phyloP scores from a whole-genome alignment of 441 rosid genomes.

The Mallotus repandus region DNA sequence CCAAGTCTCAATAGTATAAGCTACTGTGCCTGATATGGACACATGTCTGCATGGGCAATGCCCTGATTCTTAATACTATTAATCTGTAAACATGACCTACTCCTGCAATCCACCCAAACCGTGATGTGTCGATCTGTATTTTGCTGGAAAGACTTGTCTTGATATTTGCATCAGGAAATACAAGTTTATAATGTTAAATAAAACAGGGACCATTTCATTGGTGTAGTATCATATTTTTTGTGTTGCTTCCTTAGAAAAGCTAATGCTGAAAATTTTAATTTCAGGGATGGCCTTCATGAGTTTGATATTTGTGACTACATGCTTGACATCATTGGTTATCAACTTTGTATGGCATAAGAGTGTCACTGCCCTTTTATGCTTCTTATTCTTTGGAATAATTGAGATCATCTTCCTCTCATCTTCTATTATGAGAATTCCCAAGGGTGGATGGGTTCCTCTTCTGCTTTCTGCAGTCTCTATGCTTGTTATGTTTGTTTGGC shows the following conservation, averaged over 20 bases:
- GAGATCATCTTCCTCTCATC: constrained; percentile 68
- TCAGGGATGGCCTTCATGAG: constrained; percentile 78
- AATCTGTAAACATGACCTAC: neutral
- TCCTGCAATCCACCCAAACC: neutral
- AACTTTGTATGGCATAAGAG: constrained; percentile 63
- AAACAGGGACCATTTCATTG: neutral
- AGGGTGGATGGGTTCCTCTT: constrained; percentile 81
- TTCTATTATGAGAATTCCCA: constrained; percentile 52
- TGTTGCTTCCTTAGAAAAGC: constrained; percentile 1
- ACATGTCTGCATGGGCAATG: neutral
- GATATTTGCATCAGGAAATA: neutral
- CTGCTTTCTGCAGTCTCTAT: constrained; percentile 50
- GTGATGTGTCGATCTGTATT: neutral
- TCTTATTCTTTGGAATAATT: constrained; percentile 57
- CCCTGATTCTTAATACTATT: neutral
- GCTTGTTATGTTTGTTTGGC: constrained; percentile 71
- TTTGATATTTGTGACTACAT: constrained; percentile 59
- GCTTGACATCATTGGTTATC: constrained; percentile 67
- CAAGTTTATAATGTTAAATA: neutral
- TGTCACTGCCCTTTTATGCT: constrained; percentile 44
- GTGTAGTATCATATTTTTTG: neutral
- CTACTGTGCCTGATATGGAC: neutral
- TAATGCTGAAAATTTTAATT: constrained; percentile 23
- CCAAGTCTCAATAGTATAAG: neutral
- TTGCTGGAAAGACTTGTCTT: neutral